These are phyloP conservation scores for Inga oerstediana DNA, from an alignment of 306 rosid genomes.

Conservation along the genomic window DNA sequence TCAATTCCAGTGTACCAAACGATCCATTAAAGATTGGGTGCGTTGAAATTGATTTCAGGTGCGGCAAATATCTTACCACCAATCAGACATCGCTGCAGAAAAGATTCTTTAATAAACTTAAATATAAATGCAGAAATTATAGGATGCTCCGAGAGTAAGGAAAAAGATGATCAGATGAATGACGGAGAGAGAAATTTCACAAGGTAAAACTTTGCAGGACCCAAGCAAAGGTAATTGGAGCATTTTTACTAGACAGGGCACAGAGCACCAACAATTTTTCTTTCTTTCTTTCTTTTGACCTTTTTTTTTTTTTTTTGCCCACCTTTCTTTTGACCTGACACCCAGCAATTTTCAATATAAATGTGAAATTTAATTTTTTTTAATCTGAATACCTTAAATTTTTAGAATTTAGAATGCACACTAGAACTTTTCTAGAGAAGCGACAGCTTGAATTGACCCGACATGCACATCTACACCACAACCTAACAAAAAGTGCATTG, in stretches of 20 bases:
- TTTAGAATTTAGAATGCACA: background rate
- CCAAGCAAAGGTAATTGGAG: too few relatives aligned
- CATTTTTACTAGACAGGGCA: background rate
- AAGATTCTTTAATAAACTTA: background rate
- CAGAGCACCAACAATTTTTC: too few relatives aligned
- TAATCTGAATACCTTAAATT: background rate
- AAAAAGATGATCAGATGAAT: background rate
- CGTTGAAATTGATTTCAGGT: background rate
- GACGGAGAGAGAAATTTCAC: background rate
- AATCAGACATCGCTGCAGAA: background rate
- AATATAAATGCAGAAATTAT: background rate
- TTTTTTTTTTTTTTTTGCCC: too few relatives aligned
- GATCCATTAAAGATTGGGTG: background rate
- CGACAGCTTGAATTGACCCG: constrained; percentile 34
- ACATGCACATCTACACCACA: constrained; percentile 42
- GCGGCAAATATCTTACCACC: background rate
- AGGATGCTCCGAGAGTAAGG: background rate
- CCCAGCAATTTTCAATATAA: too few relatives aligned
- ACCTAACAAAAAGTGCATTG: constrained; percentile 41
- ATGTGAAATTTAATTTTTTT: too few relatives aligned
- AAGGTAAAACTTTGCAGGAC: background rate
- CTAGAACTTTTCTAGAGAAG: background rate
- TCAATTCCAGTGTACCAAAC: too few relatives aligned
- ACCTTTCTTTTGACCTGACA: too few relatives aligned
- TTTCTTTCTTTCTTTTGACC: too few relatives aligned